Conservation (phyloP, 768 basidiomycete species). For the Kwoniella sp. region DNA sequence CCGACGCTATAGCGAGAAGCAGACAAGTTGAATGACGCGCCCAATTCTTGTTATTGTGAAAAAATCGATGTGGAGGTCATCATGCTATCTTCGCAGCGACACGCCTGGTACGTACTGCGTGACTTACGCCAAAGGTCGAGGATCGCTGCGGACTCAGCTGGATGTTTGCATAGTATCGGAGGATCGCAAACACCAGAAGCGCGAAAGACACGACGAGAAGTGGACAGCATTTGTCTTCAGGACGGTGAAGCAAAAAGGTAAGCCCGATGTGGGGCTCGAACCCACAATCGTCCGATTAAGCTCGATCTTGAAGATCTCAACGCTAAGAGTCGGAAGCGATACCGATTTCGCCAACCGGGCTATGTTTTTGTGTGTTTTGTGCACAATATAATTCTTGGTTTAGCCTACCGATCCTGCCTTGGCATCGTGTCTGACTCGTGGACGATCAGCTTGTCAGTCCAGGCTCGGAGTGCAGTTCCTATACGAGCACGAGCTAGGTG, state of each 20-base stretch:
- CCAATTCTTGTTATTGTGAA: too few species aligned
- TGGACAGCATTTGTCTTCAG: too few species aligned
- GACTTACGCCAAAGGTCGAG: not conserved
- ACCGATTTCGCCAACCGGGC: slow-evolving; percentile 10
- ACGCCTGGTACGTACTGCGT: not conserved
- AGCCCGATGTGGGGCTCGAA: slow-evolving; percentile 14
- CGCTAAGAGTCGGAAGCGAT: slow-evolving; percentile 15
- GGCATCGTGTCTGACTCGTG: not conserved
- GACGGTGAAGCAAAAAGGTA: not conserved
- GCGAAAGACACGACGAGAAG: not conserved
- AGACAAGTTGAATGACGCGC: too few species aligned
- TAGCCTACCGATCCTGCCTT: not conserved
- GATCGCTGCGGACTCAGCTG: not conserved
- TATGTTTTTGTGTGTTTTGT: not conserved
- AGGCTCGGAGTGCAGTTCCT: not conserved
- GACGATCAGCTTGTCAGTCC: not conserved
- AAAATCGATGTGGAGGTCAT: too few species aligned
- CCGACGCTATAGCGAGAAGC: too few species aligned
- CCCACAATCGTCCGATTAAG: slow-evolving; percentile 13
- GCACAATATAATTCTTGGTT: not conserved
- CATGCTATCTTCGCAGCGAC: not conserved
- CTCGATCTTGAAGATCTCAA: not conserved
- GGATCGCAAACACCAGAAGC: not conserved
- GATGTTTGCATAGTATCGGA: too few species aligned
- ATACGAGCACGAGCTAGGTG: not conserved